Evolutionary conservation across 192 early-diverging fungal species (phyloP).

Genomic region (Pilobolus umbonatus): DNA sequence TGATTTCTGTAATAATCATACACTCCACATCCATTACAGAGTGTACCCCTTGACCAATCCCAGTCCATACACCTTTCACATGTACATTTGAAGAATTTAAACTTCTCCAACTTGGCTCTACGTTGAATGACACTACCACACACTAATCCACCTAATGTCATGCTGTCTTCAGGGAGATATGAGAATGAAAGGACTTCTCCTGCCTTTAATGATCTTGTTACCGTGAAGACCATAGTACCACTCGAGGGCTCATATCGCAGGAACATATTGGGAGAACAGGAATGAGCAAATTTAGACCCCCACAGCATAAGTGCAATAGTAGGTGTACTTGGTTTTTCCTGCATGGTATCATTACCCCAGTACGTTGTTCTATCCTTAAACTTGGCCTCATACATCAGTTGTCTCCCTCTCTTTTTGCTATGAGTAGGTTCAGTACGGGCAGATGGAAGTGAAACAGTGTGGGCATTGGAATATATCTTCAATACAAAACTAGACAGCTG

Average conservation of each 20-base stretch:
- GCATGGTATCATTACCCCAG: neutral
- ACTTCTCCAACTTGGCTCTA: slow-evolving; percentile 17
- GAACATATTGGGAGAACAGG: slow-evolving; percentile 33
- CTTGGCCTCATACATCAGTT: slow-evolving; percentile 3
- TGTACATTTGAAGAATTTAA: slow-evolving; percentile 32
- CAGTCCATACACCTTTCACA: slow-evolving; percentile 27
- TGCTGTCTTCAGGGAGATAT: slow-evolving; percentile 34
- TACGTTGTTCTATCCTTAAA: neutral
- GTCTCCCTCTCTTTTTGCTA: slow-evolving; percentile 9
- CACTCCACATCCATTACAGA: slow-evolving; percentile 11
- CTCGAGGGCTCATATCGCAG: slow-evolving; percentile 23
- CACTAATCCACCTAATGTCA: slow-evolving; percentile 27
- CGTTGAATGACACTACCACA: slow-evolving; percentile 29
- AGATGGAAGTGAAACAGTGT: slow-evolving; percentile 24
- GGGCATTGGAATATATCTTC: slow-evolving; percentile 36
- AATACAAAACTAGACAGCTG: slow-evolving; percentile 24
- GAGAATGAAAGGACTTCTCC: slow-evolving; percentile 29
- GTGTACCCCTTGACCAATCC: slow-evolving; percentile 22
- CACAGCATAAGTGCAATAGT: slow-evolving; percentile 26
- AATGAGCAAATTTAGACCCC: slow-evolving; percentile 37
- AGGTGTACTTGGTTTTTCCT: slow-evolving; percentile 7
- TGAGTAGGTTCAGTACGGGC: slow-evolving; percentile 23
- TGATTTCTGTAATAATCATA: neutral
- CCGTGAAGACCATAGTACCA: slow-evolving; percentile 24
- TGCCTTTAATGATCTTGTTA: slow-evolving; percentile 7